Evolutionary conservation across 2,329 filamentous ascomycete species (phyloP).

Genomic region (Alternaria triticina): DNA sequence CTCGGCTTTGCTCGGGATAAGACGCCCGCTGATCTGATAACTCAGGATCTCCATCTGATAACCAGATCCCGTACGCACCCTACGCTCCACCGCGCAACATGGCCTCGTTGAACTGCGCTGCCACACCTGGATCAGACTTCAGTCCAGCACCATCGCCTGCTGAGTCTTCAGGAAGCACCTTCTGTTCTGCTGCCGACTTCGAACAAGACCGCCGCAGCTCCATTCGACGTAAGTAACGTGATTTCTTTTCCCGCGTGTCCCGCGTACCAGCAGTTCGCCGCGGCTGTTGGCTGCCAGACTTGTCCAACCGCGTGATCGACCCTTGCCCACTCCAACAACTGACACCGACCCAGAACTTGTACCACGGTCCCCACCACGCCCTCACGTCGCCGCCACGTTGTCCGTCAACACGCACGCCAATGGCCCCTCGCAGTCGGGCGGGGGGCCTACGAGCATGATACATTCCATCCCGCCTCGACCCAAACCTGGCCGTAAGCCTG

Average conservation of each 20-base stretch:
- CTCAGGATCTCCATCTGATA: slow-evolving; percentile 24
- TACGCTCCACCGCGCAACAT: slow-evolving; percentile 20
- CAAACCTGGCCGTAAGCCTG: slow-evolving; percentile 86
- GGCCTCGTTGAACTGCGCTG: slow-evolving; percentile 14
- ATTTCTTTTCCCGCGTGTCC: slow-evolving; percentile 11
- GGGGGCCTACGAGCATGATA: slow-evolving; percentile 48
- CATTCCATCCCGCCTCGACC: slow-evolving; percentile 53
- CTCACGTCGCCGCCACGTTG: slow-evolving; percentile 28
- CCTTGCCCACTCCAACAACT: neutral
- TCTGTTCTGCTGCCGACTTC: slow-evolving; percentile 17
- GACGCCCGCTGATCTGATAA: slow-evolving; percentile 36
- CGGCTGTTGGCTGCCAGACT: slow-evolving; percentile 7
- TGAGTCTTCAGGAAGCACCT: neutral
- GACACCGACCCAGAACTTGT: slow-evolving; percentile 19
- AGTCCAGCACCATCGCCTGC: slow-evolving; percentile 12
- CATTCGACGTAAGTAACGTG: slow-evolving; percentile 25
- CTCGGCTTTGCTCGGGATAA: slow-evolving; percentile 21
- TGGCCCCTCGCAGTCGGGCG: slow-evolving; percentile 39
- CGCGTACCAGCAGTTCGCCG: slow-evolving; percentile 6
- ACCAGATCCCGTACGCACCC: slow-evolving; percentile 15
- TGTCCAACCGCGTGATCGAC: neutral
- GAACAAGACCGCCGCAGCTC: slow-evolving; percentile 15
- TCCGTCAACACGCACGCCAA: slow-evolving; percentile 27
- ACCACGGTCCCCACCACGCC: slow-evolving; percentile 10
- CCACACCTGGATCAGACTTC: slow-evolving; percentile 12